Evolutionary conservation across 2,329 filamentous ascomycete genomes (phyloP).

Genomic region (Aaosphaeria pasadenensis): DNA sequence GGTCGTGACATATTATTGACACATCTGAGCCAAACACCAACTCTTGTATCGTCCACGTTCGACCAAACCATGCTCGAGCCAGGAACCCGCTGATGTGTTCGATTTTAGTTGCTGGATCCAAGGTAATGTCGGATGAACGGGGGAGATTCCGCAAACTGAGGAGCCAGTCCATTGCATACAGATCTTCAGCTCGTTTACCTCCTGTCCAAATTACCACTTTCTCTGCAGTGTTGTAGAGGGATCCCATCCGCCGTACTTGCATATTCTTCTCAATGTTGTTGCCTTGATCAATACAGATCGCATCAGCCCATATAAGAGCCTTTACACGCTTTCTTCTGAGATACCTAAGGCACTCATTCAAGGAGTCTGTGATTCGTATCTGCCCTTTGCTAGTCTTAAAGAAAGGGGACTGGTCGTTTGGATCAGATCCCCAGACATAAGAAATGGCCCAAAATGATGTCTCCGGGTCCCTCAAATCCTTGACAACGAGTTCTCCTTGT

Average conservation of each 20-base stretch:
- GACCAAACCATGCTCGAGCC: neutral
- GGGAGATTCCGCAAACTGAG: neutral
- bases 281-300: neutral
- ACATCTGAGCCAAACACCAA: neutral
- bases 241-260: neutral
- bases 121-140: neutral
- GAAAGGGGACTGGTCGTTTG: neutral
- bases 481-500: no score
- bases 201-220: neutral
- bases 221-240: neutral
- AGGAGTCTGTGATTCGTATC: neutral
- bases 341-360: neutral
- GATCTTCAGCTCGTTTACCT: neutral
- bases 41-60: neutral
- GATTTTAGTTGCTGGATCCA: neutral
- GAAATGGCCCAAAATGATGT: no score
- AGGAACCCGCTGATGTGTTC: neutral
- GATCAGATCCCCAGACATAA: neutral
- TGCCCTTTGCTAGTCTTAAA: neutral
- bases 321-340: neutral
- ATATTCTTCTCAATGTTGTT: neutral
- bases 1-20: neutral
- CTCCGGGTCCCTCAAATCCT: no score
- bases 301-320: neutral
- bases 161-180: neutral